These are phyloP conservation scores for Spongospora subterranea DNA, from an alignment of 208 protist species.

Conservation along the genomic window DNA sequence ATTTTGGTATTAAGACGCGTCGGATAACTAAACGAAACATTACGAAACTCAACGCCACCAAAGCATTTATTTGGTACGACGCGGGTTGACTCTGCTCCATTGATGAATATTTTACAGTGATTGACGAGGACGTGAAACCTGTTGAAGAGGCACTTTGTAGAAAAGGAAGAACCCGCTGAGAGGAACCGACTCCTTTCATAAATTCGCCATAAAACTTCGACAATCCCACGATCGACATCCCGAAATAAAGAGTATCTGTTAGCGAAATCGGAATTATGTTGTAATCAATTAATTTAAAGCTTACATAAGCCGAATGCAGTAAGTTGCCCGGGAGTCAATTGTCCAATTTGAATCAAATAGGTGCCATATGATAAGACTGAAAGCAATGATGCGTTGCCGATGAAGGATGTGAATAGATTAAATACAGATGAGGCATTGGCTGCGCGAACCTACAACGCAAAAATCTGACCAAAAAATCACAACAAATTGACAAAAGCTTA, in stretches of 20 bases:
- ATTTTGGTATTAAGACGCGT: background rate
- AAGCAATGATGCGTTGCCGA: constrained; percentile 29
- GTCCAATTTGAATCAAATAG: background rate
- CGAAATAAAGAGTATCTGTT: constrained; percentile 43
- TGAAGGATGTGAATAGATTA: background rate
- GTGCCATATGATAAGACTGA: background rate
- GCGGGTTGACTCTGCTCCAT: background rate
- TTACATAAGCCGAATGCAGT: constrained; percentile 42
- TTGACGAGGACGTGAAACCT: background rate
- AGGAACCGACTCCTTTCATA: constrained; percentile 4
- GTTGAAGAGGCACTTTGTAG: background rate
- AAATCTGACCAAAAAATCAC: no score
- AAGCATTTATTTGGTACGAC: background rate
- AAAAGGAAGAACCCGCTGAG: background rate
- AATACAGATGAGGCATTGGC: background rate
- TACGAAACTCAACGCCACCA: background rate
- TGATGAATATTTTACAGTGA: background rate
- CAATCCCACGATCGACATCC: background rate
- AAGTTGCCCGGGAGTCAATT: background rate
- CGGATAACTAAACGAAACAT: constrained; percentile 30
- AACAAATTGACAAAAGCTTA: no score
- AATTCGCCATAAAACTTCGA: constrained; percentile 47
- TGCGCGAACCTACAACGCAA: background rate
- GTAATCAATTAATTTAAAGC: background rate
- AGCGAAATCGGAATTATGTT: background rate